Percentiles rank a stretch among this genome's conserved stretches.
phyloP scores from a whole-genome alignment of 2,329 filamentous ascomycete species.

The Fonsecaea pedrosoi region DNA sequence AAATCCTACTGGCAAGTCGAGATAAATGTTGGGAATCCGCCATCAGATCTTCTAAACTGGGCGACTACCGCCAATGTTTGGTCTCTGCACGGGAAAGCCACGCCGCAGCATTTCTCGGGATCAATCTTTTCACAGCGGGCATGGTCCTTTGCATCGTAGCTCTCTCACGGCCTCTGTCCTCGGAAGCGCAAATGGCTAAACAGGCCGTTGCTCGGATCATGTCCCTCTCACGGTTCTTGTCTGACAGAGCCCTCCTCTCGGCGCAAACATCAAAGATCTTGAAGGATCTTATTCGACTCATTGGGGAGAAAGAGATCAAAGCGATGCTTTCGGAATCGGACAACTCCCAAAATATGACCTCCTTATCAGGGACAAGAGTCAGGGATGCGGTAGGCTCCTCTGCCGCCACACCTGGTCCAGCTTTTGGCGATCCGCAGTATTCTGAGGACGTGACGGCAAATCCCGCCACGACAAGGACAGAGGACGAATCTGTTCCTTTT shows the following conservation, averaged over 20 bases:
- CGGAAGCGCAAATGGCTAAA: slow-evolving; percentile 53
- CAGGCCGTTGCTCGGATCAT: slow-evolving; percentile 53
- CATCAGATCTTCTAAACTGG: slow-evolving; percentile 30
- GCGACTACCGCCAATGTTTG: slow-evolving; percentile 27
- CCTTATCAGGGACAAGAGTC: neutral
- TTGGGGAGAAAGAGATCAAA: slow-evolving; percentile 35
- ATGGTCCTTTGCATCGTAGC: slow-evolving; percentile 54
- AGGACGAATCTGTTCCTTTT: neutral
- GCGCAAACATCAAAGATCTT: slow-evolving; percentile 44
- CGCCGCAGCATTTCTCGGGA: slow-evolving; percentile 53
- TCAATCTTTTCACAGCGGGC: slow-evolving; percentile 55
- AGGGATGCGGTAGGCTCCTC: neutral
- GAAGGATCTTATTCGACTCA: slow-evolving; percentile 33
- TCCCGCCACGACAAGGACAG: neutral
- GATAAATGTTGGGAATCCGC: slow-evolving; percentile 33
- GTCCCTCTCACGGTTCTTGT: slow-evolving; percentile 49
- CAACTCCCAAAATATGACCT: slow-evolving; percentile 3
- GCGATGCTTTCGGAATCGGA: slow-evolving; percentile 33
- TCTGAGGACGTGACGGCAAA: neutral
- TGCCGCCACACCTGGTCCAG: neutral
- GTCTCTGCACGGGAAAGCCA: slow-evolving; percentile 50
- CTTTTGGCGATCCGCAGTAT: slow-evolving; percentile 1
- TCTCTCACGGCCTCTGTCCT: slow-evolving; percentile 52
- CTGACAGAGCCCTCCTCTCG: slow-evolving; percentile 46
- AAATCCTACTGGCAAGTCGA: slow-evolving; percentile 25